phyloP scores from a whole-genome alignment of 768 basidiomycete species.

The Boletus rufocinnamomeus region DNA sequence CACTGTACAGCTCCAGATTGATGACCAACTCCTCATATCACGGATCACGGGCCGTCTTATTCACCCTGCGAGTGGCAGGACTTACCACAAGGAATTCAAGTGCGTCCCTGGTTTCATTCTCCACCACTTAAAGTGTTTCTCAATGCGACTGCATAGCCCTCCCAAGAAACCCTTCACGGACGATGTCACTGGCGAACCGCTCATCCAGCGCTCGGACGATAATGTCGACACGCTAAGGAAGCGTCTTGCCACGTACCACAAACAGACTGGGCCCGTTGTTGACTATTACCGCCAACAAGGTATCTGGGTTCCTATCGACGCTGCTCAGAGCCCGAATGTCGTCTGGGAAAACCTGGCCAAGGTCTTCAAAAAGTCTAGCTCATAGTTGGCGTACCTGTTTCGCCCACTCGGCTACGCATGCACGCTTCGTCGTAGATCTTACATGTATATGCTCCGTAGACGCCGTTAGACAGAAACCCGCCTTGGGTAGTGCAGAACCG shows the following conservation, averaged over 20 bases:
- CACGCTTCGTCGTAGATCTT: conserved; percentile 20
- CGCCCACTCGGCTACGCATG: background rate
- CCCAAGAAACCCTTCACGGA: conserved; percentile 96
- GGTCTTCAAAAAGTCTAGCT: conserved; percentile 49
- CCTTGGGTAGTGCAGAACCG: background rate
- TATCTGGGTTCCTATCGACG: conserved; percentile 90
- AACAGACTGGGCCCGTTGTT: conserved; percentile 92
- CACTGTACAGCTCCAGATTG: conserved; percentile 90
- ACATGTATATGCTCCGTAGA: conserved; percentile 31
- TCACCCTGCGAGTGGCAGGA: conserved; percentile 85
- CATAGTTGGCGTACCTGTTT: conserved; percentile 14
- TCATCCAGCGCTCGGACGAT: conserved; percentile 97
- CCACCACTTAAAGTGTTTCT: conserved; percentile 10
- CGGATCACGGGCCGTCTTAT: conserved; percentile 96
- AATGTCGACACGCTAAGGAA: conserved; percentile 94
- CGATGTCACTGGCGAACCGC: conserved; percentile 92
- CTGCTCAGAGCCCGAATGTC: conserved; percentile 86
- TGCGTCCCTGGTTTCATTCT: conserved; percentile 43
- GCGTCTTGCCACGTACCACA: conserved; percentile 86
- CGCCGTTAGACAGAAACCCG: conserved; percentile 13
- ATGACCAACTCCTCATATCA: conserved; percentile 93
- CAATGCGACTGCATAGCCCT: conserved; percentile 56
- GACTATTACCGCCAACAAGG: conserved; percentile 94
- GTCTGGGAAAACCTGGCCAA: conserved; percentile 86
- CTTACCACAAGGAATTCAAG: conserved; percentile 96